A percentile compares a stretch with the other conserved stretches of the same genome.
These are phyloP conservation scores for Apiosordaria backusii DNA, from an alignment of 495 filamentous ascomycete genomes.

Conservation along the genomic window DNA sequence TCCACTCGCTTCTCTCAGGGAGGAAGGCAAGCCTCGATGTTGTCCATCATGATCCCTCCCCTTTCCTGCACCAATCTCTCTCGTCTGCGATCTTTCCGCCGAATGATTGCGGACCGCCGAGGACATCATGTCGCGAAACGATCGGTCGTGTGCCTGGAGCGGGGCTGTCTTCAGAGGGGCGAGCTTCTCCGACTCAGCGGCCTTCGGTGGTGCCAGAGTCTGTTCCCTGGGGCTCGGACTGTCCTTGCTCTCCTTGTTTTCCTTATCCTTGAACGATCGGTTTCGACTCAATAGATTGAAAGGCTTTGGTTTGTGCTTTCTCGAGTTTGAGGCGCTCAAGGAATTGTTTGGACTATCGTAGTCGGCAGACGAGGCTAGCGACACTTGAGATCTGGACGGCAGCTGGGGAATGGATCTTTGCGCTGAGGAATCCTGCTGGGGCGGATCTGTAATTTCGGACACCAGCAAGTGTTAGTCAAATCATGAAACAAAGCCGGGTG, in stretches of 20 bases:
- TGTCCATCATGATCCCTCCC: conserved; percentile 46
- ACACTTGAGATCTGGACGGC: conserved; percentile 44
- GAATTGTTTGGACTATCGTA: conserved; percentile 33
- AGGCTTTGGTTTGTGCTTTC: conserved; percentile 51
- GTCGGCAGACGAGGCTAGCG: conserved; percentile 39
- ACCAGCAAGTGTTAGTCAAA: conserved; percentile 16
- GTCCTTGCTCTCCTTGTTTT: conserved; percentile 41
- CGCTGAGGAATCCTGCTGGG: conserved; percentile 35
- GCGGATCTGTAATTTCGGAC: conserved; percentile 32
- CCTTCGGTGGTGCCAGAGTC: conserved; percentile 27
- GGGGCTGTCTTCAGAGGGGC: conserved; percentile 50
- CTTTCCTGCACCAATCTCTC: conserved; percentile 35
- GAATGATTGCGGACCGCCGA: conserved; percentile 59
- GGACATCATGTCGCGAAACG: conserved; percentile 61
- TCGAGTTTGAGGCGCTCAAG: conserved; percentile 21
- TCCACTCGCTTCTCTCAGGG: conserved; percentile 62
- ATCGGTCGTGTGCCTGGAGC: conserved; percentile 57
- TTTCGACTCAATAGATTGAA: conserved; percentile 62
- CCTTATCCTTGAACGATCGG: conserved; percentile 61
- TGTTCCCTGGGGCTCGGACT: conserved; percentile 40
- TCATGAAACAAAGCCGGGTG: conserved; percentile 15
- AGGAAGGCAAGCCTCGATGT: conserved; percentile 38
- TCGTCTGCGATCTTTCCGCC: conserved; percentile 53
- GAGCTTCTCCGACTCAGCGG: conserved; percentile 40
- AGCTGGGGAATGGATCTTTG: conserved; percentile 36